These are phyloP conservation scores for Whalleya microplaca DNA, from an alignment of 2,329 filamentous ascomycete species.

Conservation along the genomic window DNA sequence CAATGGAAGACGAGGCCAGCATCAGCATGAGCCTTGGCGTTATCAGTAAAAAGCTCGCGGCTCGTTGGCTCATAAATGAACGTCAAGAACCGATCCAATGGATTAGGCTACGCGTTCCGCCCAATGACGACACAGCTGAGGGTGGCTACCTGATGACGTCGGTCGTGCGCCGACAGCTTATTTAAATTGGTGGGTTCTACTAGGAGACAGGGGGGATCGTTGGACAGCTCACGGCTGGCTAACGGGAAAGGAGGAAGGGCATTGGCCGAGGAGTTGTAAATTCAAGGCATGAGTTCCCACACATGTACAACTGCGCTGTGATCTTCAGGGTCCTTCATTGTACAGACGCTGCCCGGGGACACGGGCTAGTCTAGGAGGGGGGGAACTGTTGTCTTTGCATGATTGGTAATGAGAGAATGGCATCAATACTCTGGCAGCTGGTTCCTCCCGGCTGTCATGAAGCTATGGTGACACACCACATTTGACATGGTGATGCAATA, in stretches of 20 bases:
- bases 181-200: conserved; percentile 20
- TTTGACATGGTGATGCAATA: conserved; percentile 23
- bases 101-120: conserved; percentile 17
- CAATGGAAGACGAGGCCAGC: conserved; percentile 1
- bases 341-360: conserved; percentile 26
- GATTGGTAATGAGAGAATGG: conserved; percentile 23
- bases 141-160: conserved; percentile 32
- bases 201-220: conserved; percentile 20
- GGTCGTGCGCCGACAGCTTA: conserved; percentile 16
- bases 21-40: conserved; percentile 1
- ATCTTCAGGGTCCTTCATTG: conserved; percentile 37
- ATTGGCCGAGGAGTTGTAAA: conserved; percentile 24
- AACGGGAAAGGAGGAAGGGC: conserved; percentile 9
- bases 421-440: conserved; percentile 14
- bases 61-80: conserved; percentile 1
- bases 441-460: conserved; percentile 15
- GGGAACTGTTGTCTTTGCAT: conserved; percentile 16
- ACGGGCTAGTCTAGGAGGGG: conserved; percentile 19
- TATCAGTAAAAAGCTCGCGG: not conserved
- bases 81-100: conserved; percentile 19
- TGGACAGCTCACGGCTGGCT: conserved; percentile 21
- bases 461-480: conserved; percentile 20
- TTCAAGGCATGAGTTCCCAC: conserved; percentile 25
- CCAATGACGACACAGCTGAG: conserved; percentile 34
- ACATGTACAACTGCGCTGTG: conserved; percentile 25